Evolutionary conservation across 805 yeast genomes (phyloP).

Genomic region (Ogataea neopini): DNA sequence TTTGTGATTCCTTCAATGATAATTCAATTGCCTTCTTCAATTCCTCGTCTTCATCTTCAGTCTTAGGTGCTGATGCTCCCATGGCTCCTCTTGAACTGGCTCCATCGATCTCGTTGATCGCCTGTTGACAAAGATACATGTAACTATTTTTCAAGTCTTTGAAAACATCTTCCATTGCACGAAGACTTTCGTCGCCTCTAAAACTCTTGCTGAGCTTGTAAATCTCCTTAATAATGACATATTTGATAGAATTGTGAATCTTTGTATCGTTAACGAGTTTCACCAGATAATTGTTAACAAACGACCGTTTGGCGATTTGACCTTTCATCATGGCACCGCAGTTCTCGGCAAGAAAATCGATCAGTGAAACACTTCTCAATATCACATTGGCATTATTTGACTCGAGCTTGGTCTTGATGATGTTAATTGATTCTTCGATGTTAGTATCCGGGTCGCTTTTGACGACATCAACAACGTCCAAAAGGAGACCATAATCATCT

Average conservation of each 20-base stretch:
- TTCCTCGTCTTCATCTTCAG: constrained; percentile 69
- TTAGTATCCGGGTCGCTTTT: constrained; percentile 60
- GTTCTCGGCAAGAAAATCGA: constrained; percentile 69
- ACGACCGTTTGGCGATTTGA: constrained; percentile 58
- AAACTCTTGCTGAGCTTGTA: constrained; percentile 67
- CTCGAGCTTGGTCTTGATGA: constrained; percentile 49
- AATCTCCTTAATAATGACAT: constrained; percentile 63
- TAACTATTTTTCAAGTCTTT: constrained; percentile 45
- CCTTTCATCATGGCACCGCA: constrained; percentile 71
- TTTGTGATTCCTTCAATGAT: constrained; percentile 64
- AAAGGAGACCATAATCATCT: constrained; percentile 67
- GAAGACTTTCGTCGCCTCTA: constrained; percentile 71
- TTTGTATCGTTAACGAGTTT: constrained; percentile 52
- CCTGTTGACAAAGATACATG: constrained; percentile 39
- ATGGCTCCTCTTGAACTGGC: constrained; percentile 4
- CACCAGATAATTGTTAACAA: constrained; percentile 46
- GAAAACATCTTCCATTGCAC: constrained; percentile 65
- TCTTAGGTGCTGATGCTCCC: constrained; percentile 1
- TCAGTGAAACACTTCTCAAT: constrained; percentile 53
- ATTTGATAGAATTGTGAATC: constrained; percentile 69
- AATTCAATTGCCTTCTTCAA: constrained; percentile 72
- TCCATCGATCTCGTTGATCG: constrained; percentile 32
- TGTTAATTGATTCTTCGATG: constrained; percentile 45
- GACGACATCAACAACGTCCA: constrained; percentile 68
- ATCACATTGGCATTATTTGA: constrained; percentile 65